phyloP scores from a whole-genome alignment of 2,329 filamentous ascomycete species.

The Anthostomella pinea region DNA sequence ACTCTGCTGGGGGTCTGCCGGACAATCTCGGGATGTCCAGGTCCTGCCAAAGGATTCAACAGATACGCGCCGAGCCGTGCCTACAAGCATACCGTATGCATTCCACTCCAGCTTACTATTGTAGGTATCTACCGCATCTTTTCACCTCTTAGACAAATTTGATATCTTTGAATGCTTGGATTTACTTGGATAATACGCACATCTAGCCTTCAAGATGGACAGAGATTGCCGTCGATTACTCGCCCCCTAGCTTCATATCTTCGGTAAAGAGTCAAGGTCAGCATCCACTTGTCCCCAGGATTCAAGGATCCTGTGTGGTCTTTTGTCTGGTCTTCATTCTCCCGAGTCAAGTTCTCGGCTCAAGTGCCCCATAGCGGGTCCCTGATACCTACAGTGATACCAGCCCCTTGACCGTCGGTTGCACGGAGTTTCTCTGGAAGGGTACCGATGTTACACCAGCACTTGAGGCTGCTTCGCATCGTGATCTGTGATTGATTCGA shows the following conservation, averaged over 20 bases:
- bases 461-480: no score
- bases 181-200: no score
- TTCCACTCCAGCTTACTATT: background rate
- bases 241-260: background rate
- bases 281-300: conserved; percentile 4
- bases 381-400: no score
- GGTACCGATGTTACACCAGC: no score
- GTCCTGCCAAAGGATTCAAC: conserved; percentile 3
- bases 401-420: no score
- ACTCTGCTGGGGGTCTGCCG: conserved; percentile 10
- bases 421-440: no score
- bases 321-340: conserved; percentile 15
- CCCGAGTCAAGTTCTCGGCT: conserved; percentile 27
- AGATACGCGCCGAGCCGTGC: background rate
- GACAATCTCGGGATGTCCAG: conserved; percentile 22
- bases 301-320: conserved; percentile 8
- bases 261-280: background rate
- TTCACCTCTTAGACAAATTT: background rate
- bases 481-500: no score
- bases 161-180: no score
- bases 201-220: no score
- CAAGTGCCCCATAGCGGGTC: background rate
- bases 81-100: background rate
- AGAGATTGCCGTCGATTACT: no score
- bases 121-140: conserved; percentile 4